phyloP scores from a whole-genome alignment of 345 rosid species.

The Garcia nutans region DNA sequence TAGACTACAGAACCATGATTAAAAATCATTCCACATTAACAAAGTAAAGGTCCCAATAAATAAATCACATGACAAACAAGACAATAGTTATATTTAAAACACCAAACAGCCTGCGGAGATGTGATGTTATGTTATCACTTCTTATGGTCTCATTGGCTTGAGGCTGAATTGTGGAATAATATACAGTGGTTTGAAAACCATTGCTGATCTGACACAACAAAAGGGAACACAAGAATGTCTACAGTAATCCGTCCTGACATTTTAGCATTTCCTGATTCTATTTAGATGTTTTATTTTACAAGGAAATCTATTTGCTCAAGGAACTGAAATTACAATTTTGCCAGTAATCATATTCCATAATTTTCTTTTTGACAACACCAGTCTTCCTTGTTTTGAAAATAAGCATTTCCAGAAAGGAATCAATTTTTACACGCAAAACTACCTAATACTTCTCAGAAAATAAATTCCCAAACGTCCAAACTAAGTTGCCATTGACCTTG shows the following conservation, averaged over 20 bases:
- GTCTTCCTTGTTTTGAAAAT: not conserved
- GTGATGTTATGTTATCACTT: not conserved
- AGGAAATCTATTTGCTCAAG: not conserved
- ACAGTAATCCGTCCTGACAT: not conserved
- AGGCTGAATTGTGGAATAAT: too few species aligned
- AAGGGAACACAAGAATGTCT: not conserved
- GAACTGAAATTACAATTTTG: not conserved
- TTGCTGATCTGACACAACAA: not conserved
- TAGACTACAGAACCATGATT: conserved; percentile 4
- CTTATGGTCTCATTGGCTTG: too few species aligned
- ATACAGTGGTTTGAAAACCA: not conserved
- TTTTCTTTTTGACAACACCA: not conserved
- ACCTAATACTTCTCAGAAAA: not conserved
- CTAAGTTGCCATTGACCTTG: not conserved
- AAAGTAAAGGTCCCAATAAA: conserved; percentile 3
- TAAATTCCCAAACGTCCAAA: not conserved
- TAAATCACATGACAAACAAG: not conserved
- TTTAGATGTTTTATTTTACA: not conserved
- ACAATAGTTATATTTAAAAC: not conserved
- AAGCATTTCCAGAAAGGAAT: not conserved
- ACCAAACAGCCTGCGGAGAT: not conserved
- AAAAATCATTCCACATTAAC: not conserved
- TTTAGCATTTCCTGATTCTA: not conserved
- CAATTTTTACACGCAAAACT: not conserved
- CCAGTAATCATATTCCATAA: not conserved